Evolutionary conservation across 805 yeast genomes (phyloP).

Genomic region (Citeromyces matritensis): DNA sequence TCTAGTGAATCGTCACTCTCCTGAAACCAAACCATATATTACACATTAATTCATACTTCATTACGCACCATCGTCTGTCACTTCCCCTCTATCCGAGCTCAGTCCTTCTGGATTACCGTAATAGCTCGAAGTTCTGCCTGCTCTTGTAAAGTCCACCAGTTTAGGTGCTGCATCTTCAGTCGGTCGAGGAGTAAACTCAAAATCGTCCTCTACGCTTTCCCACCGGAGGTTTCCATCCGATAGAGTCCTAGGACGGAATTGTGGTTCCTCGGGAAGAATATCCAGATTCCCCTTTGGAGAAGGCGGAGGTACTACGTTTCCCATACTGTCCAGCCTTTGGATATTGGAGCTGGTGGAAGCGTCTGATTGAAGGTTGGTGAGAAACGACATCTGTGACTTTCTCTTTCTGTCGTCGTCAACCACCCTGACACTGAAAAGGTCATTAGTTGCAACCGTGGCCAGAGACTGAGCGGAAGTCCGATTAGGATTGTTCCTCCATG

Average conservation of each 20-base stretch:
- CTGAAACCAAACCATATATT: no score
- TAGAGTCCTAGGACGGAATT: neutral
- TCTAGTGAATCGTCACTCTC: no score
- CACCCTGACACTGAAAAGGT: conserved; percentile 63
- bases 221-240: neutral
- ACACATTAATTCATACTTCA: no score
- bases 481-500: conserved; percentile 40
- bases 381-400: conserved; percentile 15
- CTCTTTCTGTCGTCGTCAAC: conserved; percentile 42
- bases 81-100: no score
- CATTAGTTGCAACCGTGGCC: conserved; percentile 78
- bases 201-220: conserved; percentile 4
- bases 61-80: no score
- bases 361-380: conserved; percentile 2
- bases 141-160: conserved; percentile 17
- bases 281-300: no score
- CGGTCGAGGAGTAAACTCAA: no score
- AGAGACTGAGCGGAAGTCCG: conserved; percentile 59
- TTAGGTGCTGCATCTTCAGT: conserved; percentile 15
- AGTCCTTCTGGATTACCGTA: no score
- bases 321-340: conserved; percentile 28
- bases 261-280: no score
- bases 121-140: conserved; percentile 12
- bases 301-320: no score
- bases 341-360: conserved; percentile 16